phyloP scores from a whole-genome alignment of 495 filamentous ascomycete species.

The Parachaetomium inaequale region DNA sequence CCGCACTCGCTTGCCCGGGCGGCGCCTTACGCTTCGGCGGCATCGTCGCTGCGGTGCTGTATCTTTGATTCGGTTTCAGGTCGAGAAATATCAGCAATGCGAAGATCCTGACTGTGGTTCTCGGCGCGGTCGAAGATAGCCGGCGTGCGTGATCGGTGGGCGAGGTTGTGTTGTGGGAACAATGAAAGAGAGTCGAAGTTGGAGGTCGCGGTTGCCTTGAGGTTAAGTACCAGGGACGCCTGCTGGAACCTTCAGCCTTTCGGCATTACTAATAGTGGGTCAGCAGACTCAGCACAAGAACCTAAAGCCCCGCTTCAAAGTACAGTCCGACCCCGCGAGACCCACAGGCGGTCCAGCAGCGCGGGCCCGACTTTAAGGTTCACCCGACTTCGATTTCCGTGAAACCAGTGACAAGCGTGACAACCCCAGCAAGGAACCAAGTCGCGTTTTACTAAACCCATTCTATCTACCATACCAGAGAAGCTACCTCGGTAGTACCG shows the following conservation, averaged over 20 bases:
- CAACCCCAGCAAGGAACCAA: not conserved
- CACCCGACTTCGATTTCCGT: not conserved
- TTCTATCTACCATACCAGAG: not conserved
- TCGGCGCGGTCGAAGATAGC: not conserved
- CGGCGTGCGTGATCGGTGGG: not conserved
- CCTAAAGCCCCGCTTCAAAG: not conserved
- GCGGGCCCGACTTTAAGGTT: not conserved
- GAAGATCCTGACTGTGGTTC: not conserved
- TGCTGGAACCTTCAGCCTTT: not conserved
- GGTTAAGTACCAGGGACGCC: not conserved
- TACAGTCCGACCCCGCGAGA: not conserved
- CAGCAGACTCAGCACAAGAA: not conserved
- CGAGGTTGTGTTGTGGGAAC: not conserved
- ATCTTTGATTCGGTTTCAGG: not conserved
- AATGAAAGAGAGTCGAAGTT: not conserved
- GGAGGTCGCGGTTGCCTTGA: not conserved
- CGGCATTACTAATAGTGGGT: conserved; percentile 2
- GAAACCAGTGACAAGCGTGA: not conserved
- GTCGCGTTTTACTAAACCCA: not conserved
- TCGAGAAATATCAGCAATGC: not conserved
- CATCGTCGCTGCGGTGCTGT: conserved; percentile 46
- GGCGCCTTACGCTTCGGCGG: conserved; percentile 76
- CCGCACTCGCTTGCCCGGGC: conserved; percentile 46
- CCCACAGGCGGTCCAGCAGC: not conserved
- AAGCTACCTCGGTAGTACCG: not conserved